Conservation (phyloP, 2,329 filamentous ascomycete genomes). For the Alternaria postmessia region DNA sequence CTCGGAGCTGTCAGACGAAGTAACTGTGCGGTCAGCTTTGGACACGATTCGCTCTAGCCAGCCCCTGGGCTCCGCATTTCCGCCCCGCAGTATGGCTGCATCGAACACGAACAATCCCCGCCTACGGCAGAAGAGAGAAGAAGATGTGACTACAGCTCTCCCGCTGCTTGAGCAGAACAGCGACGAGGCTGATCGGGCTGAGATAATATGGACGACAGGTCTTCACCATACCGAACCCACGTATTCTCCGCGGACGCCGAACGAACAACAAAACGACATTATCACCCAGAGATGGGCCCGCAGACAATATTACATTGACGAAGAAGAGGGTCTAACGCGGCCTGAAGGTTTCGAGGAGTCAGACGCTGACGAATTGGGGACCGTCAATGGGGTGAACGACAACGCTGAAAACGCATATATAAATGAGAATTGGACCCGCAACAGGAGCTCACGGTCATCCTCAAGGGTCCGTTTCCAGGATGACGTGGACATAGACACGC, state of each 20-base stretch:
- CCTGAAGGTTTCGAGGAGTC: slow-evolving; percentile 30
- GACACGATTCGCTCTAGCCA: slow-evolving; percentile 55
- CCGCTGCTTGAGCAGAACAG: slow-evolving; percentile 35
- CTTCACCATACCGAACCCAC: slow-evolving; percentile 12
- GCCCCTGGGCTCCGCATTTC: slow-evolving; percentile 57
- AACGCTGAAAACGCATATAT: slow-evolving; percentile 31
- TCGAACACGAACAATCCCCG: slow-evolving; percentile 19
- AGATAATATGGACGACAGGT: slow-evolving; percentile 24
- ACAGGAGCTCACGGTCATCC: slow-evolving; percentile 70
- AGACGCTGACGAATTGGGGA: slow-evolving; percentile 10
- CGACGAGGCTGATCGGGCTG: slow-evolving; percentile 33
- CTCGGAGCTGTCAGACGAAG: slow-evolving; percentile 76
- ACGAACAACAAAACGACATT: slow-evolving; percentile 33
- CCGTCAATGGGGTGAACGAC: slow-evolving; percentile 20
- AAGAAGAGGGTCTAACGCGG: slow-evolving; percentile 74
- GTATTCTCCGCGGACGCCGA: slow-evolving; percentile 1
- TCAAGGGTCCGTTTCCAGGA: slow-evolving; percentile 82
- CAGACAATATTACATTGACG: slow-evolving; percentile 82
- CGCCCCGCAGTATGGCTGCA: slow-evolving; percentile 47
- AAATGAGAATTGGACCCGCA: neutral
- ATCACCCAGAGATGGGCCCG: slow-evolving; percentile 75
- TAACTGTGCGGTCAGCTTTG: slow-evolving; percentile 65
- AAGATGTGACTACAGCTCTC: slow-evolving; percentile 42
- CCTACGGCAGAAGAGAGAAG: slow-evolving; percentile 42
- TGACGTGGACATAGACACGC: slow-evolving; percentile 72